These are phyloP conservation scores for Lophiotrema nucula DNA, from an alignment of 495 filamentous ascomycete genomes.

Conservation along the genomic window DNA sequence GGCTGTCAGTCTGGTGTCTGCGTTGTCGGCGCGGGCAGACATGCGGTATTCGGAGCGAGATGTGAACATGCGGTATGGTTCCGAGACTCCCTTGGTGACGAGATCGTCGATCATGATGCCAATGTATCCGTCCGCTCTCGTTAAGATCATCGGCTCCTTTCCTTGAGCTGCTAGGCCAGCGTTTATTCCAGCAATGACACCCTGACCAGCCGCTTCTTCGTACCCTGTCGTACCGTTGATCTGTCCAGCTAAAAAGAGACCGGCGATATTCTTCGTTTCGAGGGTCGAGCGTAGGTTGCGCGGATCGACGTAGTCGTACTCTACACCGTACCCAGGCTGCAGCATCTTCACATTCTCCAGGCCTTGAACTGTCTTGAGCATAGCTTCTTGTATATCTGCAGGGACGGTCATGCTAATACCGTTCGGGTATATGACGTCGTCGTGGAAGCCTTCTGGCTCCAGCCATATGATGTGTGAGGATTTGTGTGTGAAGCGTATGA, in stretches of 20 bases:
- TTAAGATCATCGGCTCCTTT: slow-evolving; percentile 63
- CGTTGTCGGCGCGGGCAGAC: slow-evolving; percentile 87
- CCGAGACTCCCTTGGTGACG: slow-evolving; percentile 92
- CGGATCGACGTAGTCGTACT: slow-evolving; percentile 98
- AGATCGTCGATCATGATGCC: slow-evolving; percentile 99
- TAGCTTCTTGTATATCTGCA: slow-evolving; percentile 74
- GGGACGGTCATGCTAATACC: slow-evolving; percentile 97
- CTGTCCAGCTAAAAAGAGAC: slow-evolving; percentile 90
- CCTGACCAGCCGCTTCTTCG: slow-evolving; percentile 94
- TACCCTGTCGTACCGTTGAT: slow-evolving; percentile 99
- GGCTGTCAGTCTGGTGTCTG: slow-evolving; percentile 80
- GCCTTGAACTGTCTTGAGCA: slow-evolving; percentile 79
- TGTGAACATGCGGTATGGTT: slow-evolving; percentile 99
- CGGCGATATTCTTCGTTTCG: slow-evolving; percentile 88
- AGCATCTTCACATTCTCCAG: slow-evolving; percentile 91
- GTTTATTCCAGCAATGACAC: slow-evolving; percentile 89
- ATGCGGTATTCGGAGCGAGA: slow-evolving; percentile 94
- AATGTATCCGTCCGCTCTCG: slow-evolving; percentile 89
- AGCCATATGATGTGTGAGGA: slow-evolving; percentile 89
- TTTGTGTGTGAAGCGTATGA: slow-evolving; percentile 80
- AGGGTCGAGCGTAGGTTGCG: slow-evolving; percentile 80
- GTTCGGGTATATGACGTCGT: slow-evolving; percentile 90
- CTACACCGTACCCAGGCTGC: slow-evolving; percentile 94
- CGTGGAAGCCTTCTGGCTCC: slow-evolving; percentile 93
- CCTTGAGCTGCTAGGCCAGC: slow-evolving; percentile 75